A percentile compares a stretch with the other conserved stretches of the same genome.
These are phyloP conservation scores for Nitzschia sp. DNA, from an alignment of 108 stramenopile species.

Conservation along the genomic window DNA sequence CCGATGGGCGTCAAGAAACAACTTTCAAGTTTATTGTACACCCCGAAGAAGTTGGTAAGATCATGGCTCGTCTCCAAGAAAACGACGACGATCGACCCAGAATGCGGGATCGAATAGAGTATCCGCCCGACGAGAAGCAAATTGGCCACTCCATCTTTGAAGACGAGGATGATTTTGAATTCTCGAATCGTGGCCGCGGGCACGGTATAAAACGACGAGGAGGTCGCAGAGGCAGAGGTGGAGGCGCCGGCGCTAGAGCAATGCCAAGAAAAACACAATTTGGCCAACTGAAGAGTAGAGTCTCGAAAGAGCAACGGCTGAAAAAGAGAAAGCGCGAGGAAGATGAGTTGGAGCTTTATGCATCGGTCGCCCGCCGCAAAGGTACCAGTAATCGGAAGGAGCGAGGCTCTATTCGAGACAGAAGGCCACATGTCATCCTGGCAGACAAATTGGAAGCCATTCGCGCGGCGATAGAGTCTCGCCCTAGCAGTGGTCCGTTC, in stretches of 20 bases:
- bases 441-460: constrained; percentile 76
- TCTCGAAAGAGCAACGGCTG: constrained; percentile 55
- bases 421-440: constrained; percentile 83
- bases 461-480: constrained; percentile 56
- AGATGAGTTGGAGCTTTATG: constrained; percentile 77
- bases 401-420: constrained; percentile 76
- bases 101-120: constrained; percentile 20
- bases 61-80: constrained; percentile 43
- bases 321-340: constrained; percentile 71
- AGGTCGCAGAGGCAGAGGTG: constrained; percentile 22
- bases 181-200: constrained; percentile 31
- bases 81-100: constrained; percentile 34
- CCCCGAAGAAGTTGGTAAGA: constrained; percentile 64
- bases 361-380: constrained; percentile 46
- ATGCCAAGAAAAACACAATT: constrained; percentile 37
- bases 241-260: constrained; percentile 5
- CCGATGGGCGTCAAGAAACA: constrained; percentile 72
- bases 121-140: constrained; percentile 48
- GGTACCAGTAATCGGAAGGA: constrained; percentile 81
- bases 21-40: constrained; percentile 85
- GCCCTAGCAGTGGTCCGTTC: constrained; percentile 68
- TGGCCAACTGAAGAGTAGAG: constrained; percentile 46
- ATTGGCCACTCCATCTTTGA: constrained; percentile 86
- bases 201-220: constrained; percentile 18
- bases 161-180: constrained; percentile 79